Conservation (phyloP, 78 protist species). For the Emiliania huxleyi region DNA sequence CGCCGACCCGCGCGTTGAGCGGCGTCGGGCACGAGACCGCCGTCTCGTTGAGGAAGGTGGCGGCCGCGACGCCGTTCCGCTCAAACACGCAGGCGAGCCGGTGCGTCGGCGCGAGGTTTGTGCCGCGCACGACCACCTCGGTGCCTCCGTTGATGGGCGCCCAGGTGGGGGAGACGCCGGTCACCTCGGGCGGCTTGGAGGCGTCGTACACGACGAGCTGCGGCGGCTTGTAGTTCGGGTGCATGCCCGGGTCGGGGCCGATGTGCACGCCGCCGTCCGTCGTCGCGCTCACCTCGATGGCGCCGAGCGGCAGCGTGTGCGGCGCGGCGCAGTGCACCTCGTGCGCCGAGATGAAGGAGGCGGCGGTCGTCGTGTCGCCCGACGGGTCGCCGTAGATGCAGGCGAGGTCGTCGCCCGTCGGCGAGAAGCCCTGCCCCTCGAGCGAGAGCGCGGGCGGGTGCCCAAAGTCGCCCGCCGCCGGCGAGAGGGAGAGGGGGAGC, state of each 20-base stretch:
- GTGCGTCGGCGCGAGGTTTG: not conserved
- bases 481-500: not conserved
- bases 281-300: not conserved
- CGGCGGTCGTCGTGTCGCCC: not conserved
- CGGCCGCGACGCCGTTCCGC: not conserved
- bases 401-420: not conserved
- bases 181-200: not conserved
- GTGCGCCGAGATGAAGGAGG: not conserved
- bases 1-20: not conserved
- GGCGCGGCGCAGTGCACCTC: not conserved
- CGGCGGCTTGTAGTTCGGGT: not conserved
- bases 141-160: not conserved
- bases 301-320: not conserved
- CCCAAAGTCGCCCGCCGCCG: not conserved
- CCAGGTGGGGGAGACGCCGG: not conserved
- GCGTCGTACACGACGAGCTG: not conserved
- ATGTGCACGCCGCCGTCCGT: not conserved
- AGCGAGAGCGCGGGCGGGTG: not conserved
- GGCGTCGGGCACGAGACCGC: not conserved
- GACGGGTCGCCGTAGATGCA: not conserved
- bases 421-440: not conserved
- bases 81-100: not conserved
- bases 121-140: not conserved
- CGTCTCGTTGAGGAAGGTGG: not conserved
- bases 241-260: not conserved